Percentiles rank a stretch among this genome's conserved stretches.
Evolutionary conservation across 1,139 yeast species (phyloP).

Genomic region (Diutina rugosa): DNA sequence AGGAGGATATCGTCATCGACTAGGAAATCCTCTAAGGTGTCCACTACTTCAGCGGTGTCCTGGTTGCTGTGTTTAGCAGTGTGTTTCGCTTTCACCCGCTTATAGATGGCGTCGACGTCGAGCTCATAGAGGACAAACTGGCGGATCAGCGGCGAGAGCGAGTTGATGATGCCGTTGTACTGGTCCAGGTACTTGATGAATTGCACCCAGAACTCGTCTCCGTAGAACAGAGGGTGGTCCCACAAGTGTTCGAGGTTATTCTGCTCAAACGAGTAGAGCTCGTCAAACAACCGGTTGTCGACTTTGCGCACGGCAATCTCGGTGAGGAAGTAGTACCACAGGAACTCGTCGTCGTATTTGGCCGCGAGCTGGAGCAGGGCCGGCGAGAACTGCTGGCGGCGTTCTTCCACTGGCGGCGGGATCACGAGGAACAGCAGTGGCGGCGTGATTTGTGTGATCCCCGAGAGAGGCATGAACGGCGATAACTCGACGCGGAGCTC

Average conservation of each 20-base stretch:
- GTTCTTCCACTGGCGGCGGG: slow-evolving; percentile 16
- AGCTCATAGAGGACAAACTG: slow-evolving; percentile 21
- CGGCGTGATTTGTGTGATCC: slow-evolving; percentile 26
- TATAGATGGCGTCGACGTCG: slow-evolving; percentile 21
- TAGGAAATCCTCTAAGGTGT: slow-evolving; percentile 20
- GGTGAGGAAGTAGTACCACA: slow-evolving; percentile 36
- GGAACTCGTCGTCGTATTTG: slow-evolving; percentile 22
- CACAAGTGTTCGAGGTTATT: slow-evolving; percentile 9
- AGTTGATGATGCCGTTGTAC: slow-evolving; percentile 27
- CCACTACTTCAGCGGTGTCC: slow-evolving; percentile 9
- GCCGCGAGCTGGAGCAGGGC: slow-evolving; percentile 17
- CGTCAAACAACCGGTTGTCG: slow-evolving; percentile 31
- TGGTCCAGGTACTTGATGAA: slow-evolving; percentile 25
- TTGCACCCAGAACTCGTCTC: slow-evolving; percentile 15
- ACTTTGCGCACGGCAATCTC: slow-evolving; percentile 36
- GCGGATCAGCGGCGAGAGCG: slow-evolving; percentile 21
- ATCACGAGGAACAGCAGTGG: slow-evolving; percentile 30
- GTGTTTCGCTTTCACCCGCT: slow-evolving; percentile 15
- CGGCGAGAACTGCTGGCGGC: slow-evolving; percentile 12
- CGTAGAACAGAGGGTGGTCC: slow-evolving; percentile 16
- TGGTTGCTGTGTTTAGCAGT: slow-evolving; percentile 8
- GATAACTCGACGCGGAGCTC: slow-evolving; percentile 32
- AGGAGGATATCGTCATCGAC: slow-evolving; percentile 22
- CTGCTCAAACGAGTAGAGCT: slow-evolving; percentile 15
- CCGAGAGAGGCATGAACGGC: slow-evolving; percentile 29